Base-by-base conservation (phyloP, 208 protist species). In the Trypanosoma theileri region DNA sequence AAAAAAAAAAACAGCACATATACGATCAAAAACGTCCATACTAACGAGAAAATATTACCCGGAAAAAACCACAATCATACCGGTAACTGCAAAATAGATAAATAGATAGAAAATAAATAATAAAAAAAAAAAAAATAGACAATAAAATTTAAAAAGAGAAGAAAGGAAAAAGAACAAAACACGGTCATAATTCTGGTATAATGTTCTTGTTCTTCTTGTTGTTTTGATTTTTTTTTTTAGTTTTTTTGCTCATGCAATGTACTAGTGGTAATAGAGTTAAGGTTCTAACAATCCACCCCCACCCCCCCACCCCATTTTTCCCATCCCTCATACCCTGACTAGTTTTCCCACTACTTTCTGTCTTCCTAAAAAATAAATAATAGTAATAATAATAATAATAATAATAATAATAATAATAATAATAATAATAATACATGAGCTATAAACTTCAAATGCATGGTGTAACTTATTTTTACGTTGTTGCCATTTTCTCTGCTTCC, bases 121-220 rank as follows among this genome's bases (percentile, higher is more conserved):
- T 31, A 61, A 19, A 66, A 65, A 64, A 65, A 48, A 31, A 66
- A 31, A 40, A 57, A 73, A 50, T 19, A 55, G 45, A 42, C 35
- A 72, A 51, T 16, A 28, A 19, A 13, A 19, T 1, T 26, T 22
- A n/a, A 35, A 35, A 35, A 35, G 28, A 9, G 1, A 22, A 55
- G 40, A 13, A 57, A 48, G 7, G 22, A 69, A 19, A 54, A 45
- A 19, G 35, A 45, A 42, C 14, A 13, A 11, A 46, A 10, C 13
- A 14, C 53, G 14, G 35, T 28, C 53, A 35, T 17, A 51, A 55
- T 57, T 35, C 28, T 35, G 6, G 28, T 6, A 35, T 35, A 35
- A 35, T 35, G 28, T 35, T 35, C 1, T 35, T 57, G 6, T 28
- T 66, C 4, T 48, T 59, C 35, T 35, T 1, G 65, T 66, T 60